These are phyloP conservation scores for Crassisporium funariophilum DNA, from an alignment of 768 basidiomycete genomes.

Conservation along the genomic window DNA sequence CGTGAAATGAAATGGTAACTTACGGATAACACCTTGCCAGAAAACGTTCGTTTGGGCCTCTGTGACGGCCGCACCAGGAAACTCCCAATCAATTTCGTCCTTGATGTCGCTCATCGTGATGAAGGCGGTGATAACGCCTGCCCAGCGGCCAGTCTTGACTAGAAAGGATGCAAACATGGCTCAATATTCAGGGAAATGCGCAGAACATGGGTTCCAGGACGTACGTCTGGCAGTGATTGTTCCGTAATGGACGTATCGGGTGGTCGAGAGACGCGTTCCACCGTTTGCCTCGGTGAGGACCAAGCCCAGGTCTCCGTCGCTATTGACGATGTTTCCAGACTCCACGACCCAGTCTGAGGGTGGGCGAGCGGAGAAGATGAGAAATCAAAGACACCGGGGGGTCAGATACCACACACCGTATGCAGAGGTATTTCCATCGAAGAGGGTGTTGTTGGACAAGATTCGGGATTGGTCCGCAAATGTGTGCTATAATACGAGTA, in stretches of 20 bases:
- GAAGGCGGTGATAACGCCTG: conserved; percentile 81
- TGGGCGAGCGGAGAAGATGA: neutral
- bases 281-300: conserved; percentile 69
- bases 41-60: conserved; percentile 80
- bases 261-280: conserved; percentile 78
- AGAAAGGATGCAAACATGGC: conserved; percentile 1
- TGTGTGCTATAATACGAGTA: conserved; percentile 44
- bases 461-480: conserved; percentile 69
- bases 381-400: neutral
- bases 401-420: conserved; percentile 47
- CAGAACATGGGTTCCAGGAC: conserved; percentile 9
- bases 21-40: conserved; percentile 74
- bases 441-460: conserved; percentile 64
- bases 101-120: conserved; percentile 85
- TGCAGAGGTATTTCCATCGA: conserved; percentile 71
- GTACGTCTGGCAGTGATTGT: conserved; percentile 65
- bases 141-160: conserved; percentile 83
- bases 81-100: conserved; percentile 90
- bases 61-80: conserved; percentile 62
- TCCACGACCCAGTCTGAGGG: conserved; percentile 70
- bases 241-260: conserved; percentile 83
- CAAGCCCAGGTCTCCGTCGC: conserved; percentile 69
- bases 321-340: conserved; percentile 65
- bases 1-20: conserved; percentile 25
- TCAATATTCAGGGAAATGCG: neutral